Conservation (phyloP, 1,139 yeast species). For the Scheffersomyces parashehatae region DNA sequence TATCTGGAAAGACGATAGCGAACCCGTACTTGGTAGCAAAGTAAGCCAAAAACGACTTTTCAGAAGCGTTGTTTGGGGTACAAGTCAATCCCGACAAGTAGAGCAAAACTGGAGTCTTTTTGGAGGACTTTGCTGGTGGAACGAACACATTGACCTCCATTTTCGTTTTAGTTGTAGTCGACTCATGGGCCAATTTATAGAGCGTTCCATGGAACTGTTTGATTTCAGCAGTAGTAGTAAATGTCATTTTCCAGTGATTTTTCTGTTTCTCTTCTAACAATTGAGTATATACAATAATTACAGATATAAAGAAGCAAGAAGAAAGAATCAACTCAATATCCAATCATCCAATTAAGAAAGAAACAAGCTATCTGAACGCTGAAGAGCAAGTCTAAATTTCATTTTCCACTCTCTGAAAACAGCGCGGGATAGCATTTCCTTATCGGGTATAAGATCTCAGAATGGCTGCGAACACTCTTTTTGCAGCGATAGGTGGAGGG, state of each 20-base stretch:
- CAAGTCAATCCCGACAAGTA: slow-evolving; percentile 92
- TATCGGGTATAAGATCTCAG: too few relatives aligned
- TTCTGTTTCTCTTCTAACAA: too few relatives aligned
- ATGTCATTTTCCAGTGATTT: slow-evolving; percentile 35
- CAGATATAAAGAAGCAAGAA: too few relatives aligned
- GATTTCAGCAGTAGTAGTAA: slow-evolving; percentile 58
- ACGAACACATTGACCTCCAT: slow-evolving; percentile 85
- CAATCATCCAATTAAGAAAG: too few relatives aligned
- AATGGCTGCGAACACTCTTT: too few relatives aligned
- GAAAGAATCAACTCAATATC: too few relatives aligned
- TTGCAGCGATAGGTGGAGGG: too few relatives aligned
- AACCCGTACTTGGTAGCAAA: slow-evolving; percentile 81
- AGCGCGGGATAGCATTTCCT: too few relatives aligned
- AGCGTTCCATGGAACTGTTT: slow-evolving; percentile 75
- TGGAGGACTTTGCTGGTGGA: slow-evolving; percentile 49
- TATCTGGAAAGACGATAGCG: slow-evolving; percentile 91
- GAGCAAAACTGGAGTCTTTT: slow-evolving; percentile 66
- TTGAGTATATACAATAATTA: too few relatives aligned
- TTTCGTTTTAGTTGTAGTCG: slow-evolving; percentile 60
- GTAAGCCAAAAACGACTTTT: slow-evolving; percentile 85
- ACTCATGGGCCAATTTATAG: slow-evolving; percentile 72
- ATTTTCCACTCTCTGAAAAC: too few relatives aligned
- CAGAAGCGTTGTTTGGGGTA: slow-evolving; percentile 92
- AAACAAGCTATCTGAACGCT: too few relatives aligned
- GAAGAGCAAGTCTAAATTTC: too few relatives aligned